These are phyloP conservation scores for Pestalotiopsis sp. DNA, from an alignment of 2,329 filamentous ascomycete species.

Conservation along the genomic window DNA sequence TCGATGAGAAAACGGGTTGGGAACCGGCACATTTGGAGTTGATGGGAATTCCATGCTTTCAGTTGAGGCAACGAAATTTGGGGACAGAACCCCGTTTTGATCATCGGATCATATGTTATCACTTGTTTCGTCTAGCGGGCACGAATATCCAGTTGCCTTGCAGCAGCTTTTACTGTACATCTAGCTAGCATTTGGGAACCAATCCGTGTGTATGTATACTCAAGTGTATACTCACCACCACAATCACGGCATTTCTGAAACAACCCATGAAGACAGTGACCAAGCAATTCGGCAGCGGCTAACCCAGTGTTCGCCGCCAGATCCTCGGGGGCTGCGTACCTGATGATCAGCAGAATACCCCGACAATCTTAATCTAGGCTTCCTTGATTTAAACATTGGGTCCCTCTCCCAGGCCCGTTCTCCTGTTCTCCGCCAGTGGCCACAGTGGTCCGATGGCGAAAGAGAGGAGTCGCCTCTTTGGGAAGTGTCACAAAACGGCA, in stretches of 20 bases:
- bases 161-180: neutral
- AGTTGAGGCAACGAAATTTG: neutral
- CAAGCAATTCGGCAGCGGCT: neutral
- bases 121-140: neutral
- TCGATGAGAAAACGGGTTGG: neutral
- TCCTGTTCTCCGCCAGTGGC: neutral
- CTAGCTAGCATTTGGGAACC: neutral
- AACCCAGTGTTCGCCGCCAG: neutral
- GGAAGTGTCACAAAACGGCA: neutral
- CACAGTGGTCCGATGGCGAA: neutral
- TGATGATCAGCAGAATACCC: neutral
- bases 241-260: neutral
- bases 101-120: neutral
- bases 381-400: neutral
- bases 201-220: neutral
- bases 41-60: neutral
- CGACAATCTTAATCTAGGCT: neutral
- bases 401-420: neutral
- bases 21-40: neutral
- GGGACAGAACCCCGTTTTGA: neutral
- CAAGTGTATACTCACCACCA: neutral
- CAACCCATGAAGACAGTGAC: neutral
- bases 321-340: neutral
- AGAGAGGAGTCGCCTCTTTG: neutral
- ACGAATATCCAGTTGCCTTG: neutral